Percentiles rank a stretch among this genome's conserved stretches.
Evolutionary conservation across 176 grass and related monocot genomes (phyloP).

Genomic region (Oryza glaberrima): DNA sequence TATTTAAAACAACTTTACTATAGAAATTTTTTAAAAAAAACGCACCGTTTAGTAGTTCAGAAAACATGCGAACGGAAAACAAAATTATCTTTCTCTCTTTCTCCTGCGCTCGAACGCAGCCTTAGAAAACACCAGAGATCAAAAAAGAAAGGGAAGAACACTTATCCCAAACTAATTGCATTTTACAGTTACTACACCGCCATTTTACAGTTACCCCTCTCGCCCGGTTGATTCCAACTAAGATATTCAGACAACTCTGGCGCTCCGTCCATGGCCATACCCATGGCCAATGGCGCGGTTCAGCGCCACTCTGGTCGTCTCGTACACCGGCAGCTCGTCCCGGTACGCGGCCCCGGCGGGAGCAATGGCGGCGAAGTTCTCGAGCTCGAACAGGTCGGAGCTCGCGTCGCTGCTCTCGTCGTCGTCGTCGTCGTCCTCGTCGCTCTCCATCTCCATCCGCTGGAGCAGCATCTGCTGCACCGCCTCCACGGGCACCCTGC

Average conservation of each 20-base stretch:
- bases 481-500: constrained; percentile 49
- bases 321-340: constrained; percentile 96
- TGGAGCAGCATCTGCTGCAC: constrained; percentile 62
- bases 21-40: no score
- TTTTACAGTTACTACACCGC: constrained; percentile 15
- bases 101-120: no score
- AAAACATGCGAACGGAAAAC: no score
- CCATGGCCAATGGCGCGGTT: constrained; percentile 56
- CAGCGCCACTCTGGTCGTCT: constrained; percentile 72
- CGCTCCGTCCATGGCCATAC: constrained; percentile 41
- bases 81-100: no score
- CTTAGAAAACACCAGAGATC: background rate
- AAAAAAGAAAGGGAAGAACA: constrained; percentile 16
- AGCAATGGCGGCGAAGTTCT: constrained; percentile 58
- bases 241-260: constrained; percentile 37
- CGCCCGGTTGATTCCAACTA: background rate
- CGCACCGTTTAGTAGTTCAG: no score
- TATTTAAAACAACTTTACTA: no score
- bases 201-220: constrained; percentile 43
- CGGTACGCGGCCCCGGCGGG: constrained; percentile 41
- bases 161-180: constrained; percentile 28
- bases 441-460: constrained; percentile 67
- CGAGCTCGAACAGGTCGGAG: constrained; percentile 97
- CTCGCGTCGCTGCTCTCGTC: constrained; percentile 87
- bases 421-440: constrained; percentile 71